Conservation (phyloP, 1,139 yeast genomes). For the Trichomonascaceae sp. region DNA sequence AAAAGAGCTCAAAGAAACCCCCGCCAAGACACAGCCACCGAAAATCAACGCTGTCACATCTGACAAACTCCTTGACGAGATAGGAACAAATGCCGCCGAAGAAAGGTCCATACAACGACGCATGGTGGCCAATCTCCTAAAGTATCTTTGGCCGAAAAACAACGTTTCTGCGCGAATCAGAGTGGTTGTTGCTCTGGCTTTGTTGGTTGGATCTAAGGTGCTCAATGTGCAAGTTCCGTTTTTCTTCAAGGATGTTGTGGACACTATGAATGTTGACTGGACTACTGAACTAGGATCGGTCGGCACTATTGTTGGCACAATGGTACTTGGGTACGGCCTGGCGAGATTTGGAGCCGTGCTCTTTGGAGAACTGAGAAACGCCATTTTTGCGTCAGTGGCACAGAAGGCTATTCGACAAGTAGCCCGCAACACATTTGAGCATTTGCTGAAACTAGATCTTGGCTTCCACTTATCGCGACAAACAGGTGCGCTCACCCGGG, state of each 20-base stretch:
- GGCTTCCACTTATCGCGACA: constrained; percentile 85
- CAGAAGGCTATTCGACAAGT: constrained; percentile 89
- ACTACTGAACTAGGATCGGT: constrained; percentile 42
- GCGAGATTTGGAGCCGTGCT: constrained; percentile 91
- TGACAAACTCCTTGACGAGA: no score
- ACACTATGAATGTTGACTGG: constrained; percentile 91
- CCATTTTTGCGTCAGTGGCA: constrained; percentile 89
- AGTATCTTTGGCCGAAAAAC: constrained; percentile 81
- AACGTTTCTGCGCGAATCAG: constrained; percentile 58
- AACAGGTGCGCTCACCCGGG: constrained; percentile 92
- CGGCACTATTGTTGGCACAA: constrained; percentile 51
- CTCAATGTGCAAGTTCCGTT: constrained; percentile 94
- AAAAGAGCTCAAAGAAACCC: no score
- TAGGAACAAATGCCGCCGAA: no score
- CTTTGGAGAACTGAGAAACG: constrained; percentile 89
- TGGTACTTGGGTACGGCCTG: constrained; percentile 81
- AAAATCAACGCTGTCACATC: no score
- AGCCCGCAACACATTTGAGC: constrained; percentile 77
- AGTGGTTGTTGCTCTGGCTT: constrained; percentile 58
- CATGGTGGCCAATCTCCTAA: constrained; percentile 31
- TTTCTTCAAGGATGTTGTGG: constrained; percentile 78
- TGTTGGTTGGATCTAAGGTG: constrained; percentile 68
- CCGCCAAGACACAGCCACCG: no score
- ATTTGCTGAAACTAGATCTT: constrained; percentile 69
- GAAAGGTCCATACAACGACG: constrained; percentile 14